phyloP scores from a whole-genome alignment of 352 stramenopile species.

The Thraustotheca clavata region DNA sequence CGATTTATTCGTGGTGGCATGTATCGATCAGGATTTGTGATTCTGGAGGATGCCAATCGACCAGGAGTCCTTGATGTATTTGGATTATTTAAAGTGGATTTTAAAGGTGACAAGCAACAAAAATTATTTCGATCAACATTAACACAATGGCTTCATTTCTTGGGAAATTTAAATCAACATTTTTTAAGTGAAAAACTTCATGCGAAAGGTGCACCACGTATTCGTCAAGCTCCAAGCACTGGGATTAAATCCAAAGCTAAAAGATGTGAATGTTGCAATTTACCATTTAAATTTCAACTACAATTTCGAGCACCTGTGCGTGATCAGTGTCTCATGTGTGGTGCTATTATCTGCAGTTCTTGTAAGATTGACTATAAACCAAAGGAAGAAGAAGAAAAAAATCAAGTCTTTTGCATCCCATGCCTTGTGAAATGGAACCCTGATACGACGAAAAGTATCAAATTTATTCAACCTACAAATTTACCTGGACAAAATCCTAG shows the following conservation, averaged over 20 bases:
- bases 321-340: slow-evolving; percentile 14
- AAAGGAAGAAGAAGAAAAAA: background rate
- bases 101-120: slow-evolving; percentile 9
- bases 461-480: slow-evolving; percentile 19
- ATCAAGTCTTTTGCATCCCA: slow-evolving; percentile 11
- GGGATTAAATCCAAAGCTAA: background rate
- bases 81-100: slow-evolving; percentile 19
- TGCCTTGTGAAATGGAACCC: slow-evolving; percentile 20
- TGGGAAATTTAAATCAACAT: slow-evolving; percentile 14
- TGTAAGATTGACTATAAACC: slow-evolving; percentile 9
- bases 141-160: background rate
- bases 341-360: slow-evolving; percentile 10
- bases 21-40: slow-evolving; percentile 16
- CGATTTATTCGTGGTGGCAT: slow-evolving; percentile 18
- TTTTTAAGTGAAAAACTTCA: slow-evolving; percentile 7
- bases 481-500: background rate
- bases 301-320: background rate
- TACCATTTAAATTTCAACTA: slow-evolving; percentile 17
- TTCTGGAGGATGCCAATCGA: background rate
- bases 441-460: slow-evolving; percentile 15
- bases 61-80: slow-evolving; percentile 8
- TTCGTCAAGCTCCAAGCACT: background rate
- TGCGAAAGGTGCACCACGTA: background rate
- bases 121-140: background rate
- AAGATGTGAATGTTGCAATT: slow-evolving; percentile 12